These are phyloP conservation scores for Gonapodya prolifera DNA, from an alignment of 192 early-diverging fungal species.

Conservation along the genomic window DNA sequence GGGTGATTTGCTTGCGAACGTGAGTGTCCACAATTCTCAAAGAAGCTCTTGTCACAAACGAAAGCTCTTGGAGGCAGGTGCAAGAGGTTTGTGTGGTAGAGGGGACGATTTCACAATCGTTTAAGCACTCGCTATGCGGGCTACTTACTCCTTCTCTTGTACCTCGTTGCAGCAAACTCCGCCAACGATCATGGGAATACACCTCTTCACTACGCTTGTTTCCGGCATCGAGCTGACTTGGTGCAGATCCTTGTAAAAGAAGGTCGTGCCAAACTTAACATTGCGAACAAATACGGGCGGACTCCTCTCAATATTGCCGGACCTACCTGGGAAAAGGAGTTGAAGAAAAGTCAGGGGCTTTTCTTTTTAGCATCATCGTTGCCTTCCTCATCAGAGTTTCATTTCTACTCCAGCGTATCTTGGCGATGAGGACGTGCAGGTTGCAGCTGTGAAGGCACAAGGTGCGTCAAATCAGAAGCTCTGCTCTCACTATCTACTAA, in stretches of 20 bases:
- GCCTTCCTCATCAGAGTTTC: neutral
- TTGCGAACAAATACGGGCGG: neutral
- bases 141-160: conserved; percentile 3
- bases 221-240: conserved; percentile 24
- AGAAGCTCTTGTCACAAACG: conserved; percentile 4
- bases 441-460: neutral
- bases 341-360: neutral
- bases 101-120: neutral
- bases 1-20: neutral
- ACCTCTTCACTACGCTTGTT: conserved; percentile 42
- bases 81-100: neutral
- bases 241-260: conserved; percentile 13
- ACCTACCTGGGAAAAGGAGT: neutral
- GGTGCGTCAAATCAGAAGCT: neutral
- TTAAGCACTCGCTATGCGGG: neutral
- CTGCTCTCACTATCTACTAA: neutral
- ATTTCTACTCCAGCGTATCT: neutral
- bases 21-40: too few relatives aligned
- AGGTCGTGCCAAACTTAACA: neutral
- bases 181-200: conserved; percentile 49
- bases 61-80: neutral
- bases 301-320: neutral
- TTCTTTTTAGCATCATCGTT: too few relatives aligned
- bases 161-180: conserved; percentile 22
- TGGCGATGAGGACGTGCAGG: neutral